Base-by-base conservation (phyloP, 805 yeast species). In the Saccharomycopsis malanga region DNA sequence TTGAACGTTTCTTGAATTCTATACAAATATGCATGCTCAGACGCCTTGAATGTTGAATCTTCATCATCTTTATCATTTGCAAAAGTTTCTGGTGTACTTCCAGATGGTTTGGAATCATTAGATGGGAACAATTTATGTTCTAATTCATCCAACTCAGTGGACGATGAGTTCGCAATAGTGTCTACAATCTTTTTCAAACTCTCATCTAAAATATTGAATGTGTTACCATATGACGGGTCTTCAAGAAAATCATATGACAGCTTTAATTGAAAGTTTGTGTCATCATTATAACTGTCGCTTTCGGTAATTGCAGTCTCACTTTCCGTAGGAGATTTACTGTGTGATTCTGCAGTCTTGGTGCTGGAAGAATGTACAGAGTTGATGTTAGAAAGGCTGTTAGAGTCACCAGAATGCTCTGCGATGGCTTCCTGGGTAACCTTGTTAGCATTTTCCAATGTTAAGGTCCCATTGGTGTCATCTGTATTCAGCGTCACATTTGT, bases 111-210 rank as follows among this genome's bases (percentile, higher is more conserved):
- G 12, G 18, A 9, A 18, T 18, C 15, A 22, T 30, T 23, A 5
- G 12, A 9, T 2, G 46, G 41, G 22, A 41, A 41, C 20, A 41
- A 29, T 21, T 41, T 15, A 4, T 15, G 9, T 32, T 32, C 36
- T 32, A 32, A 32, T 17, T 50, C 51, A 34, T 41, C 23, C 38
- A 50, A 32, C 14, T 47, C 54, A 3, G 32, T 30, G 21, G 34
- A 30, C n/a, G 46, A 37, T 22, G 36, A 35, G 29, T 42, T 48
- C 2, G 54, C 42, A 29, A 51, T 48, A 34, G 44, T 44, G 15
- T 51, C 54, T 6, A 51, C 46, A 20, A 51, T 51, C 9, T 18
- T 39, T 34, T 34, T 48, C 14, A 51, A 43, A 34, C 48, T 42
- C 34, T 48, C 44, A 32, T 45, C 46, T 20, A 51, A 40, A 6